Evolutionary conservation across 163 green algal genomes (phyloP).

Genomic region (Volvox carteri): DNA sequence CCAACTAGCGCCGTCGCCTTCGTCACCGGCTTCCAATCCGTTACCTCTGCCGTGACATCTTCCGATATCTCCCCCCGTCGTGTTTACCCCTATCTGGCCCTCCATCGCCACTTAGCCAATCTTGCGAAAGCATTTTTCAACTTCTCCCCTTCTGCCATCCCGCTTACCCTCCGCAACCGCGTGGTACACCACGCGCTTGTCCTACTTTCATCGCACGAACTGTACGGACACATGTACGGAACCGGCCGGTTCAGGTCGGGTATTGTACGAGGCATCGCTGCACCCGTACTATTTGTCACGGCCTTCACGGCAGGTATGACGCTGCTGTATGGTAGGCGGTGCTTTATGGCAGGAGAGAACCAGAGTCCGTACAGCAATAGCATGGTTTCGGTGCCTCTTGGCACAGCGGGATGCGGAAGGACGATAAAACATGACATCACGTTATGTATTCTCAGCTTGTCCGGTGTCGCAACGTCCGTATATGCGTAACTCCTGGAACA

Average conservation of each 20-base stretch:
- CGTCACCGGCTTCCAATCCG: no score
- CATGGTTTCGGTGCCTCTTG: slow-evolving; percentile 45
- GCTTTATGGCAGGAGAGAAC: no score
- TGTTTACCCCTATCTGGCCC: not conserved
- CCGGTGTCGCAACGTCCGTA: no score
- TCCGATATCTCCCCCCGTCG: not conserved
- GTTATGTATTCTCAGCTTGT: not conserved
- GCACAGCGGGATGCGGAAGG: not conserved
- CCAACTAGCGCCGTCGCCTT: no score
- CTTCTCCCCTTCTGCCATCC: not conserved
- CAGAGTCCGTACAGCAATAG: no score
- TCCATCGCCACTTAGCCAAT: not conserved
- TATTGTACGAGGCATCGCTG: slow-evolving; percentile 75
- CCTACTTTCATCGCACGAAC: no score
- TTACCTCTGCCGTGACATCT: no score
- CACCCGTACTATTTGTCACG: slow-evolving; percentile 70
- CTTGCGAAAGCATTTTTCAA: not conserved
- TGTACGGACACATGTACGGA: no score
- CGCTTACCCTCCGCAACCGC: no score
- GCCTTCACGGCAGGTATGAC: slow-evolving; percentile 45
- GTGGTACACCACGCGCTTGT: not conserved
- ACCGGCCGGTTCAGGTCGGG: slow-evolving; percentile 56
- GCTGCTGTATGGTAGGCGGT: no score
- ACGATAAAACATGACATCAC: not conserved
- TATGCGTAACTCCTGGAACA: not conserved